Percentiles rank a stretch among this genome's conserved stretches.
Conservation (phyloP, 2,329 filamentous ascomycete genomes). For the Parascedosporium putredinis region DNA sequence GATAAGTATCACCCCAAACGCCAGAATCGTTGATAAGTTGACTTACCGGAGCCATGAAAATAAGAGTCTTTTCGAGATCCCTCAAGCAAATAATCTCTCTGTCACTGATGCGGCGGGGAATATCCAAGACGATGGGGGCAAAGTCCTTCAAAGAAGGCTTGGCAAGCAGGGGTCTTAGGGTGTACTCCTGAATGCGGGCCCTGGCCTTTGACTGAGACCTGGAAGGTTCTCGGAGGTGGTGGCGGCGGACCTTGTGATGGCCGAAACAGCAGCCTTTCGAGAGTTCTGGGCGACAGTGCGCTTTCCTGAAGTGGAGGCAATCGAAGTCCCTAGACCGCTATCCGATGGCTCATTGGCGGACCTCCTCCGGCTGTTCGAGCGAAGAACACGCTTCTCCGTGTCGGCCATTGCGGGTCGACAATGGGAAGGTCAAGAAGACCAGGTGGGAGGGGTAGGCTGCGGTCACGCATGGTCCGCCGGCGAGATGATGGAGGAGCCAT, state of each 20-base stretch:
- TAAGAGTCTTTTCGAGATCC: conserved; percentile 86
- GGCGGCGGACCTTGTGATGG: conserved; percentile 52
- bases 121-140: conserved; percentile 66
- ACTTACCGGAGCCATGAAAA: conserved; percentile 93
- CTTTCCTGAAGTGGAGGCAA: conserved; percentile 51
- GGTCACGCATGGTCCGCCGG: conserved; percentile 34
- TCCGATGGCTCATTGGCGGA: conserved; percentile 66
- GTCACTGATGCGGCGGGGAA: conserved; percentile 67
- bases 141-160: conserved; percentile 69
- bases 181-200: conserved; percentile 69
- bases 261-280: conserved; percentile 37
- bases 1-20: conserved; percentile 56
- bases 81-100: conserved; percentile 85
- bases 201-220: conserved; percentile 59
- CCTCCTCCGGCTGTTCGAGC: conserved; percentile 43
- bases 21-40: conserved; percentile 41
- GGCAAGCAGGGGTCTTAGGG: conserved; percentile 66
- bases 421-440: conserved; percentile 46
- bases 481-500: conserved; percentile 23
- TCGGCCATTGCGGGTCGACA: conserved; percentile 36
- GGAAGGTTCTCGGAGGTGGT: conserved; percentile 39
- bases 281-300: conserved; percentile 27
- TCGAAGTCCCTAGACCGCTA: conserved; percentile 78
- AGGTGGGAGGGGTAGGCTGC: conserved; percentile 48
- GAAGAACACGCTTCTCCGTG: conserved; percentile 39